Base-by-base conservation (phyloP, 2,329 filamentous ascomycete species). In the Cordyceps militaris region DNA sequence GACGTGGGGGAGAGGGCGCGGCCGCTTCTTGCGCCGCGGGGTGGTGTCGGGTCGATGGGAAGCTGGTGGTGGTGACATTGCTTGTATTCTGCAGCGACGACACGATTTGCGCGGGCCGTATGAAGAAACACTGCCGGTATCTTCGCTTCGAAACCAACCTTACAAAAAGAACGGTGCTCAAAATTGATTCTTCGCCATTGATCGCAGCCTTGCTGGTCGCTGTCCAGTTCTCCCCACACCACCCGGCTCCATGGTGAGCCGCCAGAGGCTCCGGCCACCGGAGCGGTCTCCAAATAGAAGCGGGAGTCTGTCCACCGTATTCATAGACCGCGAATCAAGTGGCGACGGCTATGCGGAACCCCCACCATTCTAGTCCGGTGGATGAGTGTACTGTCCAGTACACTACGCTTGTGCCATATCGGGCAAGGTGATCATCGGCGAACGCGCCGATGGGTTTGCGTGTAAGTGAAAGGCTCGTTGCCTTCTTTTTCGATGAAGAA, bases 1-100 rank as follows among this genome's bases (percentile, higher is more conserved):
- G 30, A 56, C 52, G 38, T 56, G 42, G 19, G 52, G 52, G 9
- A 56, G 52, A 26, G 52, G 52, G 19, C 52, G 52, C 42, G 52
- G 28, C 1, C 52, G 42, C 38, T 53, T 53, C 38, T 32, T 43
- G n/a, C 50, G 50, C 38, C 40, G 34, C 14, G 34, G 34, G 8
- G 34, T 40, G 38, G 38, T 36, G 16, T 51, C 48, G 14, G 48
- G 34, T 19, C 19, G 48, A 2, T 48, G 46, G 19, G 49, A 52
- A 28, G 50, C 7, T 4, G 44, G 14, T 28, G 32, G 36, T 21
- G 50, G 24, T 21, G 50, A 32, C 50, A 53, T 53, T 14, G 24
- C 23, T 4, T 36, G 1, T 28, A n/a, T 40, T 30, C 36, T 30
- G 14, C 14, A 34, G 14, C n/a, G n/a, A n/a, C n/a, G n/a, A n/a